These are phyloP conservation scores for Epichloe brachyelytri DNA, from an alignment of 2,329 filamentous ascomycete genomes.

Conservation along the genomic window DNA sequence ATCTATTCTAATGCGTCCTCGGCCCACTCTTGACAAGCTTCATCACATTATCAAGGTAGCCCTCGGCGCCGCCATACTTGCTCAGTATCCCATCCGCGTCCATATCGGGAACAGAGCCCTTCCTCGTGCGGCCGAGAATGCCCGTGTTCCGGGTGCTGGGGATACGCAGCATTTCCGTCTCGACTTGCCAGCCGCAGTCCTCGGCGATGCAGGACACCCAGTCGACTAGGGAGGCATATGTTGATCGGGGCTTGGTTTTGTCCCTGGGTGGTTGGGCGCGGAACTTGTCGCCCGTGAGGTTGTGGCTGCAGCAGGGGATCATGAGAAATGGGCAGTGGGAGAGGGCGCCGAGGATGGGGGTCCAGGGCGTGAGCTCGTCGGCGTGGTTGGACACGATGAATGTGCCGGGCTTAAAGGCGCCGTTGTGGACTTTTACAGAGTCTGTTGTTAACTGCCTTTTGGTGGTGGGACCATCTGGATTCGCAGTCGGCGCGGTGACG, in stretches of 20 bases:
- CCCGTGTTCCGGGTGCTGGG: slow-evolving; percentile 83
- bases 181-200: slow-evolving; percentile 61
- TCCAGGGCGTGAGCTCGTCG: slow-evolving; percentile 93
- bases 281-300: slow-evolving; percentile 61
- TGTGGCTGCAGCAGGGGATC: slow-evolving; percentile 91
- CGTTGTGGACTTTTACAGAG: slow-evolving; percentile 33
- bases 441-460: not conserved
- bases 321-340: slow-evolving; percentile 74
- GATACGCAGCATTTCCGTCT: slow-evolving; percentile 79
- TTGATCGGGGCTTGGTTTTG: slow-evolving; percentile 44
- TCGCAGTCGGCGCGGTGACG: slow-evolving; percentile 13
- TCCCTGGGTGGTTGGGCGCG: slow-evolving; percentile 49
- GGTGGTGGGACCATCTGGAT: not conserved
- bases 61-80: slow-evolving; percentile 41
- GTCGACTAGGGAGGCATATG: slow-evolving; percentile 70
- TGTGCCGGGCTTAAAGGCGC: slow-evolving; percentile 57
- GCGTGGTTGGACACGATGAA: slow-evolving; percentile 97
- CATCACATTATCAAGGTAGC: slow-evolving; percentile 46
- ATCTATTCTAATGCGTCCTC: slow-evolving; percentile 22
- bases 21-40: slow-evolving; percentile 42
- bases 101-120: not conserved
- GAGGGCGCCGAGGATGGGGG: slow-evolving; percentile 69
- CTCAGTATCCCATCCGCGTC: slow-evolving; percentile 32
- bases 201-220: slow-evolving; percentile 61
- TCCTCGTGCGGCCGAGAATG: slow-evolving; percentile 45